Conservation (phyloP, 2,329 filamentous ascomycete genomes). For the Rhynchosporium graminicola region DNA sequence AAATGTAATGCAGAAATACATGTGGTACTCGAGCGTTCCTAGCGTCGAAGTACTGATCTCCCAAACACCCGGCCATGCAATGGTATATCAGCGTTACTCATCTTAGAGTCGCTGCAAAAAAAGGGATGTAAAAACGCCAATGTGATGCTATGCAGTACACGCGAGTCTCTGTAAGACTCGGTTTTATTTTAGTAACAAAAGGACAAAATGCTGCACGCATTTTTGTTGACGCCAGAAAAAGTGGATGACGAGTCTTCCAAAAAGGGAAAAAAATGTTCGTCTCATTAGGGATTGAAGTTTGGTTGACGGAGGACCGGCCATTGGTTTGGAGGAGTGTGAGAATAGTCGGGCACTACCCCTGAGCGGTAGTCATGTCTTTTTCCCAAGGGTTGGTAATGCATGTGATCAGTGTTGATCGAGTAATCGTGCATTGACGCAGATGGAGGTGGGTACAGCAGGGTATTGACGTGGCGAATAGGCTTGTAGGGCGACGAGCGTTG, state of each 20-base stretch:
- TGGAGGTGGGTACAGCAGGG: conserved; percentile 84
- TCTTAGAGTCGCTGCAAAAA: conserved; percentile 25
- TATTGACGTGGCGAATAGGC: conserved; percentile 85
- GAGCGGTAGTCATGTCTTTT: conserved; percentile 67
- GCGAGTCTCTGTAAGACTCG: conserved; percentile 26
- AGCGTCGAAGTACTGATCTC: conserved; percentile 22
- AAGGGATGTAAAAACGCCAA: conserved; percentile 29
- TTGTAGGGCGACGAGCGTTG: conserved; percentile 91
- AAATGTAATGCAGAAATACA: conserved; percentile 22
- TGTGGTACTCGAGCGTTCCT: conserved; percentile 22
- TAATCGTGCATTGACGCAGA: conserved; percentile 77
- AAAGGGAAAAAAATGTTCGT: background rate
- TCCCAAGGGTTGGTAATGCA: conserved; percentile 81
- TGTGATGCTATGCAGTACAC: conserved; percentile 22
- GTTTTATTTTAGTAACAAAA: conserved; percentile 25
- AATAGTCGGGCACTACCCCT: conserved; percentile 68
- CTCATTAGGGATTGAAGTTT: conserved; percentile 39
- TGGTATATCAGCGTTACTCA: conserved; percentile 32
- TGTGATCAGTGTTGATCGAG: conserved; percentile 63
- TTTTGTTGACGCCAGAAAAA: conserved; percentile 11
- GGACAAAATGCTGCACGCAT: conserved; percentile 20
- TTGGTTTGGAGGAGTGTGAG: conserved; percentile 29
- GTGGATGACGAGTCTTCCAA: conserved; percentile 5
- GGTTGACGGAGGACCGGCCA: conserved; percentile 41
- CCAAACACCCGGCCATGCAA: conserved; percentile 33